A percentile compares a stretch with the other conserved stretches of the same genome.
Evolutionary conservation across 495 filamentous ascomycete genomes (phyloP).

Genomic region (Bathelium albidoporum): DNA sequence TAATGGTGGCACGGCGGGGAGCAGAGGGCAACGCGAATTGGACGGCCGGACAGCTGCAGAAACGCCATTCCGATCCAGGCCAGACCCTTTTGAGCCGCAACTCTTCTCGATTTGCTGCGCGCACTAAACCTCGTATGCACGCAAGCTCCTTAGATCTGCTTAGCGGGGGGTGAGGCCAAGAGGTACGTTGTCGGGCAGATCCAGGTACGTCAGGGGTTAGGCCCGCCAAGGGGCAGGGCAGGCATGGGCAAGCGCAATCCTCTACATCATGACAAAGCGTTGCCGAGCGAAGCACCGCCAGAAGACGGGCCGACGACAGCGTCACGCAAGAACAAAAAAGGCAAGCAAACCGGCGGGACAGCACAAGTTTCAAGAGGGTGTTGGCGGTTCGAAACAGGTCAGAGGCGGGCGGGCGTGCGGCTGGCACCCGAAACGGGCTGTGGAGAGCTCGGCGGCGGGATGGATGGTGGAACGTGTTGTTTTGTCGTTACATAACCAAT

Average conservation of each 20-base stretch:
- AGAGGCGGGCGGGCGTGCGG: neutral
- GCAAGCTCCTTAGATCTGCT: neutral
- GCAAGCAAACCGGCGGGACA: neutral
- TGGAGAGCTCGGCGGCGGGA: neutral
- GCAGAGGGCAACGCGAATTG: neutral
- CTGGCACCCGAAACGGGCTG: neutral
- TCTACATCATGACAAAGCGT: neutral
- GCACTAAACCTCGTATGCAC: neutral
- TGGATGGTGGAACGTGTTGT: neutral
- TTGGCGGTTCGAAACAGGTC: neutral
- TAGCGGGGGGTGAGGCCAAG: neutral
- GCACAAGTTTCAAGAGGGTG: neutral
- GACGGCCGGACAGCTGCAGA: neutral
- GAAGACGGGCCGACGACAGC: too few species aligned
- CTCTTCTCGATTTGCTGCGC: neutral
- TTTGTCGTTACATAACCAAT: neutral
- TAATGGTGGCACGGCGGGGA: neutral
- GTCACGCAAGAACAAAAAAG: too few species aligned
- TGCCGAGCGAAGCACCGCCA: neutral
- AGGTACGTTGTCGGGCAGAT: neutral
- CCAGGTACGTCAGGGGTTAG: neutral
- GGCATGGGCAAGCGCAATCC: neutral
- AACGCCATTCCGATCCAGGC: neutral
- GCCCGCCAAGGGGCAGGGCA: too few species aligned
- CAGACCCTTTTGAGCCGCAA: slow-evolving; percentile 2